phyloP scores from a whole-genome alignment of 805 yeast genomes.

The Maudiozyma turicensis region DNA sequence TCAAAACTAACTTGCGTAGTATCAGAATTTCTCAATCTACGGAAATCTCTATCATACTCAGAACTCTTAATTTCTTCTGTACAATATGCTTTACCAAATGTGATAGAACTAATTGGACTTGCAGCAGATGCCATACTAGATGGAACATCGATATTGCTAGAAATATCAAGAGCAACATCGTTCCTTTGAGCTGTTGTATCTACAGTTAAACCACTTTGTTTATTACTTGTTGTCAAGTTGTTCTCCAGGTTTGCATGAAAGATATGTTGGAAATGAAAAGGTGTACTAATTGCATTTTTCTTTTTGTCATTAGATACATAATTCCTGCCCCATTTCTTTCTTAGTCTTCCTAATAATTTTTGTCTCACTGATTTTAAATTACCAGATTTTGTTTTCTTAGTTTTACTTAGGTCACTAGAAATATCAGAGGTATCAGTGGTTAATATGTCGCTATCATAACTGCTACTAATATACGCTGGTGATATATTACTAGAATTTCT shows the following conservation, averaged over 20 bases:
- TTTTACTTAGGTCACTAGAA: not conserved
- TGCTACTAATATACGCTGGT: not conserved
- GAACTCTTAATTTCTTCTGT: slow-evolving; percentile 6
- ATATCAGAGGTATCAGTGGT: not conserved
- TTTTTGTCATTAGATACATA: not conserved
- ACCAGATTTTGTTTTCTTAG: not conserved
- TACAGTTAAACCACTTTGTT: not conserved
- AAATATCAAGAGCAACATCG: not conserved
- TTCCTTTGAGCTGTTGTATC: not conserved
- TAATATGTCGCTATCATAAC: not conserved
- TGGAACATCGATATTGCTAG: not conserved
- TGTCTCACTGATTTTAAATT: slow-evolving; percentile 3
- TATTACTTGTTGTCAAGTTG: too few relatives aligned
- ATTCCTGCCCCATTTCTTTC: slow-evolving; percentile 9
- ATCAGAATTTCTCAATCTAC: not conserved
- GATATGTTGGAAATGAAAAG: slow-evolving; percentile 33
- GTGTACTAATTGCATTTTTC: slow-evolving; percentile 26
- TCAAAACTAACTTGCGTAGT: not conserved
- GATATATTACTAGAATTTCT: not conserved
- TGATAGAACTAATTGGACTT: not conserved
- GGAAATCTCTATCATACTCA: slow-evolving; percentile 1
- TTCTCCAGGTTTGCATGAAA: slow-evolving; percentile 27
- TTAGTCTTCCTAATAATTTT: slow-evolving; percentile 19
- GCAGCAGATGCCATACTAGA: not conserved
- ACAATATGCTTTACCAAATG: slow-evolving; percentile 10